These are phyloP conservation scores for Gloeophyllum trabeum DNA, from an alignment of 768 basidiomycete species.

Conservation along the genomic window DNA sequence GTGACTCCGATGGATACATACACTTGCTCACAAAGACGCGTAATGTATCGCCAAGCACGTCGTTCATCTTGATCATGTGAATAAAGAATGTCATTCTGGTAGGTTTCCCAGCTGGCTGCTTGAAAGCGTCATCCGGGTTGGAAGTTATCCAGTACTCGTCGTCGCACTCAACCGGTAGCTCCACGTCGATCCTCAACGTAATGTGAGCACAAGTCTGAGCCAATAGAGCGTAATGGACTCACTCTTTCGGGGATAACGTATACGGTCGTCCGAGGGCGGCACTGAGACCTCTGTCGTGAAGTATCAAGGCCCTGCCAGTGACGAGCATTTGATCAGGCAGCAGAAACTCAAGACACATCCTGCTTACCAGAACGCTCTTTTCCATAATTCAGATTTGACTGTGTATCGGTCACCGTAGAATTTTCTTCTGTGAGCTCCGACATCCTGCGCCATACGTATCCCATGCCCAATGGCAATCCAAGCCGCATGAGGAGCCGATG, in stretches of 20 bases:
- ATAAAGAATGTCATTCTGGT: slow-evolving; percentile 42
- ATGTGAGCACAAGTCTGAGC: not conserved
- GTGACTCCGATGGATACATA: too few species aligned
- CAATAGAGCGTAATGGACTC: slow-evolving; percentile 11
- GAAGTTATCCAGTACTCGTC: slow-evolving; percentile 55
- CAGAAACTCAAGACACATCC: not conserved
- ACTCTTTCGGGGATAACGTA: slow-evolving; percentile 65
- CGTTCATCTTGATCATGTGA: slow-evolving; percentile 39
- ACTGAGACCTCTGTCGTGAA: slow-evolving; percentile 20
- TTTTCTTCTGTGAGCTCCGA: slow-evolving; percentile 32
- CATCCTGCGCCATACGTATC: slow-evolving; percentile 28
- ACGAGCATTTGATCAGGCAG: not conserved
- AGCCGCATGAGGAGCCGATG: slow-evolving; percentile 47
- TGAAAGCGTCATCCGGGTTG: slow-evolving; percentile 37
- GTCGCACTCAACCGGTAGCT: slow-evolving; percentile 53
- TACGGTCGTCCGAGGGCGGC: slow-evolving; percentile 53
- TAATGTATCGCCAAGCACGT: slow-evolving; percentile 57
- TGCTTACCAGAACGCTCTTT: slow-evolving; percentile 35
- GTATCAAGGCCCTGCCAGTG: not conserved
- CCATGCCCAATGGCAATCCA: slow-evolving; percentile 40
- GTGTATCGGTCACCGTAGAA: slow-evolving; percentile 19
- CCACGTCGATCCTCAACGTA: slow-evolving; percentile 43
- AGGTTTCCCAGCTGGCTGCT: slow-evolving; percentile 53
- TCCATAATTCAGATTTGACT: slow-evolving; percentile 50
- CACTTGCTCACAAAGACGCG: too few species aligned